Evolutionary conservation across 2,329 filamentous ascomycete species (phyloP).

Genomic region (Pestalotiopsis sp.): DNA sequence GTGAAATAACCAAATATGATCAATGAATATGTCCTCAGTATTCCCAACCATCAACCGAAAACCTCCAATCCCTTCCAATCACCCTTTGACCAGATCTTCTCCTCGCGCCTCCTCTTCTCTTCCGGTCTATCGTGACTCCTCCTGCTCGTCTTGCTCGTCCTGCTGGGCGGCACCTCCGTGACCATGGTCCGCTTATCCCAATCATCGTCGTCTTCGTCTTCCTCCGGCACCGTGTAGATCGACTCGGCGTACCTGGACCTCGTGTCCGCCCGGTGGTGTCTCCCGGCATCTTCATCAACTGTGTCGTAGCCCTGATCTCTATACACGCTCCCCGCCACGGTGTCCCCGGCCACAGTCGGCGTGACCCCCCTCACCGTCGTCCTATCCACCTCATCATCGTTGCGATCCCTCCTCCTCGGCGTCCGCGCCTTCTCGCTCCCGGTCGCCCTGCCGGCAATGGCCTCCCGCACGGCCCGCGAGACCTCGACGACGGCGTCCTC

Average conservation of each 20-base stretch:
- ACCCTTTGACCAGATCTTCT: constrained; percentile 2
- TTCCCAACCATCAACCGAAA: not conserved
- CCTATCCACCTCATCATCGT: not conserved
- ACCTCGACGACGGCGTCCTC: not conserved
- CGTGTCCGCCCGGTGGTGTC: not conserved
- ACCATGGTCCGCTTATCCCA: not conserved
- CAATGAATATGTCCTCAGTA: not conserved
- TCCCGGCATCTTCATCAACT: not conserved
- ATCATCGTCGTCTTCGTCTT: not conserved
- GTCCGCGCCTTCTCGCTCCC: no score
- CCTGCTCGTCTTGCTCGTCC: not conserved
- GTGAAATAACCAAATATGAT: no score
- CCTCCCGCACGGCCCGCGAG: not conserved
- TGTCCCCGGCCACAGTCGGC: not conserved
- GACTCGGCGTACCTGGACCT: not conserved
- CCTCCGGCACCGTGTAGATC: not conserved
- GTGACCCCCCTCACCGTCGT: not conserved
- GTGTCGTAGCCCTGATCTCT: not conserved
- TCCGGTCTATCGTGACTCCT: not conserved
- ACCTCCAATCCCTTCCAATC: constrained; percentile 2
- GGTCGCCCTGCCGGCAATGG: not conserved
- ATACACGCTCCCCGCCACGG: not conserved
- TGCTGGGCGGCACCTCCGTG: not conserved
- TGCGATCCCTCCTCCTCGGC: not conserved
- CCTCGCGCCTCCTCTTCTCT: not conserved